phyloP scores from a whole-genome alignment of 805 yeast genomes.

The Metschnikowia dekortorum region DNA sequence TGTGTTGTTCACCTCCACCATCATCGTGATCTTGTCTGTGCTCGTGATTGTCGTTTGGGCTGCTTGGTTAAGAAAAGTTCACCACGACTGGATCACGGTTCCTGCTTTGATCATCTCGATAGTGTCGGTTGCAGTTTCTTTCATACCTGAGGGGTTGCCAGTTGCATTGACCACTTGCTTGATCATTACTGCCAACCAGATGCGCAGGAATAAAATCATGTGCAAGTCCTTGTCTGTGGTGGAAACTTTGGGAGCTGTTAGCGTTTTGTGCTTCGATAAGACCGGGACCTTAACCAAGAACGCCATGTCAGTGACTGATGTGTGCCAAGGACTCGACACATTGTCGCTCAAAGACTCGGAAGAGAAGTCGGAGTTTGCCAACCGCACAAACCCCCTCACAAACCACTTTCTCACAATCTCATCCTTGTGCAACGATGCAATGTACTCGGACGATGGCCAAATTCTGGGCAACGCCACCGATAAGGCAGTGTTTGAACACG shows the following conservation, averaged over 20 bases:
- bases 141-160: conserved; percentile 50
- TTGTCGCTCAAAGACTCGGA: conserved; percentile 12
- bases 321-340: conserved; percentile 15
- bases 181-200: conserved; percentile 43
- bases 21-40: conserved; percentile 24
- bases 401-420: conserved; percentile 20
- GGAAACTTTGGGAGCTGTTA: conserved; percentile 56
- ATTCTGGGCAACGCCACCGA: conserved; percentile 48
- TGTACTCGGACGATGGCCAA: conserved; percentile 17
- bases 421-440: conserved; percentile 33
- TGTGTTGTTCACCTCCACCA: conserved; percentile 22
- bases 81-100: conserved; percentile 40
- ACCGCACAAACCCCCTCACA: conserved; percentile 7
- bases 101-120: conserved; percentile 39
- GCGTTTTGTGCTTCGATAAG: conserved; percentile 41
- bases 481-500: conserved; percentile 37
- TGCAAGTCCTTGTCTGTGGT: conserved; percentile 45
- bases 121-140: conserved; percentile 45
- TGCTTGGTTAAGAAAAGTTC: conserved; percentile 35
- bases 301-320: conserved; percentile 39
- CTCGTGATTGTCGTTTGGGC: conserved; percentile 39
- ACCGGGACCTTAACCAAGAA: conserved; percentile 50
- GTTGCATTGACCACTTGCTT: conserved; percentile 49
- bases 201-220: conserved; percentile 42
- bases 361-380: conserved; percentile 13